phyloP scores from a whole-genome alignment of 139 green algal species.

The Raphidocelis subcapitata region DNA sequence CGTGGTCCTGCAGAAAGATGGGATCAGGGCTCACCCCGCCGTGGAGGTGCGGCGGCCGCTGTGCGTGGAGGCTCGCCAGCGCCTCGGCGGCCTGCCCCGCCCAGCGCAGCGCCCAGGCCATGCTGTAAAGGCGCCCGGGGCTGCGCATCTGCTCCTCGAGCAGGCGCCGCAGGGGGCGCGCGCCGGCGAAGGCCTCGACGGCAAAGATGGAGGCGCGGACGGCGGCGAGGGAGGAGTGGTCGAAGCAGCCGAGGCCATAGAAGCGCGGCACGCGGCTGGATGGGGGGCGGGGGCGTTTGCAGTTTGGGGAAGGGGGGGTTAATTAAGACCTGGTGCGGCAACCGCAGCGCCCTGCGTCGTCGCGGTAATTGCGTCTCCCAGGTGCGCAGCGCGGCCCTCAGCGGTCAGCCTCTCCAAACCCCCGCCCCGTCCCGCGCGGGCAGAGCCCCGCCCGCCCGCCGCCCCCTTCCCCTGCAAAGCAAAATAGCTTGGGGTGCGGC shows the following conservation, averaged over 20 bases:
- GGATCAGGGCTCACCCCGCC: conserved; percentile 22
- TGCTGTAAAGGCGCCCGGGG: conserved; percentile 20
- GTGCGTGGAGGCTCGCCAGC: conserved; percentile 14
- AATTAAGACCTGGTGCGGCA: no score
- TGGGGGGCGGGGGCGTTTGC: no score
- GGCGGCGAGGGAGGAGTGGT: conserved; percentile 18
- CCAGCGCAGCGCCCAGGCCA: conserved; percentile 26
- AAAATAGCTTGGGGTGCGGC: not conserved
- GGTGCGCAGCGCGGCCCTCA: no score
- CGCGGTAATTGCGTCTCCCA: no score
- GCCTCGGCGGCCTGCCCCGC: conserved; percentile 13
- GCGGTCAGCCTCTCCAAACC: no score
- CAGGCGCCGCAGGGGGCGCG: conserved; percentile 12
- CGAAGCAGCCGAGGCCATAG: conserved; percentile 27
- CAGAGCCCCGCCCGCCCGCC: not conserved
- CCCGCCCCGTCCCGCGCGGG: no score
- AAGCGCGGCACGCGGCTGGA: conserved; percentile 26
- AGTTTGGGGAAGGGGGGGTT: no score
- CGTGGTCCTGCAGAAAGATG: conserved; percentile 14
- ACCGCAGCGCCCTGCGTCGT: no score
- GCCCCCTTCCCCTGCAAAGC: not conserved
- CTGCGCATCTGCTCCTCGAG: conserved; percentile 24
- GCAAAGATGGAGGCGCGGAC: conserved; percentile 23
- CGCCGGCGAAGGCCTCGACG: conserved; percentile 27
- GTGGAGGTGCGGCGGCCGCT: conserved; percentile 19